phyloP scores from a whole-genome alignment of 2,329 filamentous ascomycete genomes.

The Alternaria infectoria region DNA sequence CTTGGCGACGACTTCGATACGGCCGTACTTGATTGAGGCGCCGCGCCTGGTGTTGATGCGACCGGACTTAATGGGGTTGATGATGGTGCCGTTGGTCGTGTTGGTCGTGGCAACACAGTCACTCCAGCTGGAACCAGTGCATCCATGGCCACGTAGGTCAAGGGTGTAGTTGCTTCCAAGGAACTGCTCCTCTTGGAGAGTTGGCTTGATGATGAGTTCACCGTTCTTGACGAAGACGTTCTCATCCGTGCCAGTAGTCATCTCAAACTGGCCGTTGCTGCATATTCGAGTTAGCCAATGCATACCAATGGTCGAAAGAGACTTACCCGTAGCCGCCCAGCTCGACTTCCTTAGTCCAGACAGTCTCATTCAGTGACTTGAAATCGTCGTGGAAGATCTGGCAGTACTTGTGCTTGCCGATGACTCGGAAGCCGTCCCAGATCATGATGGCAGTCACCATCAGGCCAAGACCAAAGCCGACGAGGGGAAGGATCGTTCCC shows the following conservation, averaged over 20 bases:
- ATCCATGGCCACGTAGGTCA: slow-evolving; percentile 71
- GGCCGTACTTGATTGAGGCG: slow-evolving; percentile 77
- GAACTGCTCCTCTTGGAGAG: slow-evolving; percentile 71
- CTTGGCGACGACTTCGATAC: slow-evolving; percentile 79
- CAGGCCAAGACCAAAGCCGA: slow-evolving; percentile 74
- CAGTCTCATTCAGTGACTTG: slow-evolving; percentile 60
- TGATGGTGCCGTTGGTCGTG: slow-evolving; percentile 75
- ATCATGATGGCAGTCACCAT: slow-evolving; percentile 72
- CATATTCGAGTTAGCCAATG: slow-evolving; percentile 32
- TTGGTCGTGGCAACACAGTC: slow-evolving; percentile 77
- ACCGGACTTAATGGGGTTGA: slow-evolving; percentile 78
- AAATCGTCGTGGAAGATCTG: slow-evolving; percentile 72
- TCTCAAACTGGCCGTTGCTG: slow-evolving; percentile 81
- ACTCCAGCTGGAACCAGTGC: slow-evolving; percentile 65
- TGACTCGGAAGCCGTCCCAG: slow-evolving; percentile 74
- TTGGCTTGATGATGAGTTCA: slow-evolving; percentile 76
- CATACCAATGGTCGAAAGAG: neutral
- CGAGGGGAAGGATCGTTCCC: slow-evolving; percentile 78
- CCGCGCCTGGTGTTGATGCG: slow-evolving; percentile 77
- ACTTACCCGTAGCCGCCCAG: slow-evolving; percentile 77
- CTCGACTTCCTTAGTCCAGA: slow-evolving; percentile 79
- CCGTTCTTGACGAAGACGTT: slow-evolving; percentile 77
- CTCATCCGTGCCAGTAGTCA: slow-evolving; percentile 73
- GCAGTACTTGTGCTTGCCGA: slow-evolving; percentile 78
- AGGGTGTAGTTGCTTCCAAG: slow-evolving; percentile 71